These are phyloP conservation scores for Saitozyma podzolica DNA, from an alignment of 768 basidiomycete species.

Conservation along the genomic window DNA sequence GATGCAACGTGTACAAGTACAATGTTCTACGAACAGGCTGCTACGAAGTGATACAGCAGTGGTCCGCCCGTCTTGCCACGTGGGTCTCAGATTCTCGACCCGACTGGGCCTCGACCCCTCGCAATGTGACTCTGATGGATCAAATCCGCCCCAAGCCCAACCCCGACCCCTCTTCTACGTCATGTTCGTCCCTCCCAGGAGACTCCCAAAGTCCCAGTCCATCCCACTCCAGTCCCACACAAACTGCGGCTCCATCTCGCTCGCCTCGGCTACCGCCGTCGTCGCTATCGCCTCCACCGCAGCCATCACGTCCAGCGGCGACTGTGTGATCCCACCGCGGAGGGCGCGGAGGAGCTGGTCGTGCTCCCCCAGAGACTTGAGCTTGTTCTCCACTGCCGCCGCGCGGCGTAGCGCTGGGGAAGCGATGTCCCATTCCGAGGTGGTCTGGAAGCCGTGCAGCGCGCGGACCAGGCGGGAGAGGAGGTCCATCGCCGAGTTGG, in stretches of 20 bases:
- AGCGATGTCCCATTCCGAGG: conserved; percentile 20
- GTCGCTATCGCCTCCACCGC: background rate
- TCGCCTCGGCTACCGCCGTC: background rate
- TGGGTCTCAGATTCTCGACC: too few species aligned
- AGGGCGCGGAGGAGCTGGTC: background rate
- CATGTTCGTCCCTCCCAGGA: background rate
- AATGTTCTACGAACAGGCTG: too few species aligned
- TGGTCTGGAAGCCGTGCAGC: conserved; percentile 11
- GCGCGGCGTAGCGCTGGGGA: conserved; percentile 19
- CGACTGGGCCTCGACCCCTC: too few species aligned
- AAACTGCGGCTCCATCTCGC: conserved; percentile 1
- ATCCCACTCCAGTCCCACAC: conserved; percentile 5
- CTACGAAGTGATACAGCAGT: too few species aligned
- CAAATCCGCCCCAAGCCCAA: too few species aligned
- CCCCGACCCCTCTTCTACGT: too few species aligned
- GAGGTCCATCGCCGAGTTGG: conserved; percentile 8
- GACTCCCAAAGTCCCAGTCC: conserved; percentile 2
- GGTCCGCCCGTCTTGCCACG: too few species aligned
- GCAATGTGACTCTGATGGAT: too few species aligned
- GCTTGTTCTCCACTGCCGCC: conserved; percentile 8
- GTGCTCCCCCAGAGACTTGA: background rate
- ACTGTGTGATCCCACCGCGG: background rate
- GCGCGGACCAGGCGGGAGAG: conserved; percentile 15
- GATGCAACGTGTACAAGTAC: too few species aligned
- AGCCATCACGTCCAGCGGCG: background rate